These are phyloP conservation scores for Scleroderma citrinum DNA, from an alignment of 768 basidiomycete genomes.

Conservation along the genomic window DNA sequence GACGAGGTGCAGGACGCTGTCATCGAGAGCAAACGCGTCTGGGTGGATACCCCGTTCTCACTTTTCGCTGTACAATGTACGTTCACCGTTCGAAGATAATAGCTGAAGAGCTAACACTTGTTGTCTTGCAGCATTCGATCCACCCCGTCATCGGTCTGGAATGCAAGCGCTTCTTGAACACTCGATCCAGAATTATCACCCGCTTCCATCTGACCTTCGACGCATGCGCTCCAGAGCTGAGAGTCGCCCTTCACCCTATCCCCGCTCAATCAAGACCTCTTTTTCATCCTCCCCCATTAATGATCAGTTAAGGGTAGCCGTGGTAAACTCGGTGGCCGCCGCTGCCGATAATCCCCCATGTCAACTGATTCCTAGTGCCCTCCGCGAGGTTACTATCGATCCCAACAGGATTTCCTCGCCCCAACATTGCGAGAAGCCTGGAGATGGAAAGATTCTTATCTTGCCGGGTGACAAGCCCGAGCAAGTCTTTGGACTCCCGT, in stretches of 20 bases:
- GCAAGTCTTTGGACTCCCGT: conserved; percentile 17
- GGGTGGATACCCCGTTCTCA: conserved; percentile 71
- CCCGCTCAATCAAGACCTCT: conserved; percentile 44
- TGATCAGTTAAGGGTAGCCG: conserved; percentile 30
- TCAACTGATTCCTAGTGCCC: conserved; percentile 19
- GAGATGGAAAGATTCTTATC: conserved; percentile 28
- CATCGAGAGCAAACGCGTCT: conserved; percentile 55
- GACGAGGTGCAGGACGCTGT: conserved; percentile 66
- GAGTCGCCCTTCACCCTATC: conserved; percentile 72
- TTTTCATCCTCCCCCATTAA: conserved; percentile 33
- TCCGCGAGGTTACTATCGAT: conserved; percentile 43
- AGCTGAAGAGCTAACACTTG: not conserved
- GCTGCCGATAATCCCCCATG: conserved; percentile 11
- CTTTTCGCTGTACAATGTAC: conserved; percentile 67
- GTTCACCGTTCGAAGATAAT: conserved; percentile 19
- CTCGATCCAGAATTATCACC: conserved; percentile 64
- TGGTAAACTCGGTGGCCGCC: conserved; percentile 15
- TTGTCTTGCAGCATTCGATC: conserved; percentile 53
- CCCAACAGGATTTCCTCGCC: conserved; percentile 31
- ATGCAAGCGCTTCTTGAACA: conserved; percentile 73
- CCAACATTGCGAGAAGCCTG: conserved; percentile 38
- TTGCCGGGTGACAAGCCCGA: conserved; percentile 25
- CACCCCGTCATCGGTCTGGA: conserved; percentile 54
- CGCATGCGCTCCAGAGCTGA: conserved; percentile 60
- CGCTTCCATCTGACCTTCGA: conserved; percentile 68